Evolutionary conservation across 2,329 filamentous ascomycete genomes (phyloP).

Genomic region (Thielaviopsis populi): DNA sequence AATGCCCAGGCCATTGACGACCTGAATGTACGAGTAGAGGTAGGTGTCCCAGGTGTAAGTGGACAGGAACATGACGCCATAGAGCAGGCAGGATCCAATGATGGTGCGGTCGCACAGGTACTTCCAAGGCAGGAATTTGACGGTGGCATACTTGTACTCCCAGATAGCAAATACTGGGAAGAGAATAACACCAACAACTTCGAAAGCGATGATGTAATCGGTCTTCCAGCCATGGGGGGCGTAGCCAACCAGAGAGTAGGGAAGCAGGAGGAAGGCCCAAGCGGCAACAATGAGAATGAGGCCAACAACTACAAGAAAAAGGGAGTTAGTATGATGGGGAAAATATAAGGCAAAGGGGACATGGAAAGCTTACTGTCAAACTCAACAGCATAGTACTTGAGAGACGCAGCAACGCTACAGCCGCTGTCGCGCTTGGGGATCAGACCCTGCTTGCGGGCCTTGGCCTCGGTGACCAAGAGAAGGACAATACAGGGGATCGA

Average conservation of each 20-base stretch:
- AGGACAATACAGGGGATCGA: conserved; percentile 25
- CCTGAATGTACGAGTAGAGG: conserved; percentile 36
- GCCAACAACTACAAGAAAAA: conserved; percentile 29
- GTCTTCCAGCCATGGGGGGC: conserved; percentile 28
- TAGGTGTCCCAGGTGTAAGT: conserved; percentile 34
- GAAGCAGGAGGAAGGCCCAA: conserved; percentile 38
- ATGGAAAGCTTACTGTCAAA: conserved; percentile 34
- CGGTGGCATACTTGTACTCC: conserved; percentile 41
- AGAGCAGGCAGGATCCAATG: conserved; percentile 30
- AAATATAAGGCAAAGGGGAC: conserved; percentile 17
- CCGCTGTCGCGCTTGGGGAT: conserved; percentile 29
- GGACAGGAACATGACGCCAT: conserved; percentile 28
- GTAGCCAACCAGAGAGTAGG: conserved; percentile 29
- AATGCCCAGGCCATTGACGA: conserved; percentile 29
- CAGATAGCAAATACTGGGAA: conserved; percentile 37
- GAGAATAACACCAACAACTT: conserved; percentile 35
- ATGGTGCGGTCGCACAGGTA: conserved; percentile 37
- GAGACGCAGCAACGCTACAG: conserved; percentile 33
- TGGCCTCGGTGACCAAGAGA: conserved; percentile 28
- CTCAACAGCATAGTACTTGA: conserved; percentile 39
- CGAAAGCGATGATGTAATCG: conserved; percentile 32
- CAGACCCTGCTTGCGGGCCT: conserved; percentile 35
- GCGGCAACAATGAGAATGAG: conserved; percentile 37
- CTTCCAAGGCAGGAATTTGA: conserved; percentile 41
- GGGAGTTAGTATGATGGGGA: conserved; percentile 1